Percentiles rank a stretch among this genome's conserved stretches.
Conservation (phyloP, 148 eudicot species). For the Polygonum maritimum region DNA sequence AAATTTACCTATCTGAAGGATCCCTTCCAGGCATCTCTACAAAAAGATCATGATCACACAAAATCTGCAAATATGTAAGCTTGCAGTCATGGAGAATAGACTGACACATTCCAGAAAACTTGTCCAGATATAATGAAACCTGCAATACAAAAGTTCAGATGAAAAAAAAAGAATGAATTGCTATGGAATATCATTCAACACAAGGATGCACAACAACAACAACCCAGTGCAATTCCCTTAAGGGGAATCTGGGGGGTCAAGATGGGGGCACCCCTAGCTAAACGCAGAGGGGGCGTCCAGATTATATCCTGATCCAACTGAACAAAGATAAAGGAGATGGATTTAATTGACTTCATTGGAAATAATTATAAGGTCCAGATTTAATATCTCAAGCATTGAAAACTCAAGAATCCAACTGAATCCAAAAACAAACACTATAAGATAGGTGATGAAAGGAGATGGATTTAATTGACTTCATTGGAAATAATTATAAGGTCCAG, state of each 20-base stretch:
- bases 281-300: too few species aligned
- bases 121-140: slow-evolving; percentile 96
- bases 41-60: slow-evolving; percentile 97
- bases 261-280: too few species aligned
- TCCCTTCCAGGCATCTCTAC: slow-evolving; percentile 99
- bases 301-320: not conserved
- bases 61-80: slow-evolving; percentile 92
- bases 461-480: not conserved
- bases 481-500: not conserved
- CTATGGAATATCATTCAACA: not conserved
- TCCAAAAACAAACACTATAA: not conserved
- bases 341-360: not conserved
- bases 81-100: slow-evolving; percentile 94
- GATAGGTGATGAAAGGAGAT: not conserved
- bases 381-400: not conserved
- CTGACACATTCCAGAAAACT: slow-evolving; percentile 94
- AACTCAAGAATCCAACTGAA: not conserved
- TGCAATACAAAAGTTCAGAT: slow-evolving; percentile 19
- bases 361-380: not conserved
- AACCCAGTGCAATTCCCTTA: too few species aligned
- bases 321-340: not conserved
- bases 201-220: not conserved
- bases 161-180: not conserved
- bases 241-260: too few species aligned
- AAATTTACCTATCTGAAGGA: slow-evolving; percentile 87